A percentile compares a stretch with the other conserved stretches of the same genome.
These are phyloP conservation scores for Paracoccidioides brasiliensis DNA, from an alignment of 2,329 filamentous ascomycete species.

Conservation along the genomic window DNA sequence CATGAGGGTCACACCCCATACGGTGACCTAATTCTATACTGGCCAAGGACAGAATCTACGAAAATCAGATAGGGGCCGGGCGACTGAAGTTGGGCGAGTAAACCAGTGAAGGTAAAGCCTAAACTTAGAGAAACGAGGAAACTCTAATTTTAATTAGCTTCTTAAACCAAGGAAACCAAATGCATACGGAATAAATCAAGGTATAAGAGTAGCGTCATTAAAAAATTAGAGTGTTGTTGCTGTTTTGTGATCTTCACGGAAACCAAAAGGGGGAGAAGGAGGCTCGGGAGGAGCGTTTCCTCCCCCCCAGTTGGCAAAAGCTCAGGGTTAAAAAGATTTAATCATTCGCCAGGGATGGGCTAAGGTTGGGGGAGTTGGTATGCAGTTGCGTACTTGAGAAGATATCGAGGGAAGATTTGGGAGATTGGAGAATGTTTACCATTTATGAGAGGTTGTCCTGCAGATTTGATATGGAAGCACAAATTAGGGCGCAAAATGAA, in stretches of 20 bases:
- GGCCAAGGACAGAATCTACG: no score
- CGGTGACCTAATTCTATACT: not conserved
- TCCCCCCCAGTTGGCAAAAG: constrained; percentile 12
- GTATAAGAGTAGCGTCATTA: constrained; percentile 39
- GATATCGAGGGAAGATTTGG: not conserved
- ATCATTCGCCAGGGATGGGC: constrained; percentile 38
- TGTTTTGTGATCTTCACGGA: constrained; percentile 45
- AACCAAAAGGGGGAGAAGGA: constrained; percentile 9
- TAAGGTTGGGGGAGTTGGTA: not conserved
- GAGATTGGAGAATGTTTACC: constrained; percentile 3
- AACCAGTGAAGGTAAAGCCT: not conserved
- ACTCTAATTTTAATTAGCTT: not conserved
- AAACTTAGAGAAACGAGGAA: not conserved
- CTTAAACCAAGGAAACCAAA: not conserved
- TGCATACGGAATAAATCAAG: not conserved
- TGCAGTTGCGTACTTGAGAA: not conserved
- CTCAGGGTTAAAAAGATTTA: constrained; percentile 56
- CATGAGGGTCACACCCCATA: no score
- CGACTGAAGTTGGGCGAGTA: no score
- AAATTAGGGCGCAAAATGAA: constrained; percentile 9
- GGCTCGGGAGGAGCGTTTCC: not conserved
- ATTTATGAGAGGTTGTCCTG: not conserved
- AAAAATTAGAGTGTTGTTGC: constrained; percentile 64
- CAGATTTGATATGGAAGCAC: not conserved
- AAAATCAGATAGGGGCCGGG: no score